phyloP scores from a whole-genome alignment of 1,284 basidiomycete genomes.

The Pholiota adiposa region DNA sequence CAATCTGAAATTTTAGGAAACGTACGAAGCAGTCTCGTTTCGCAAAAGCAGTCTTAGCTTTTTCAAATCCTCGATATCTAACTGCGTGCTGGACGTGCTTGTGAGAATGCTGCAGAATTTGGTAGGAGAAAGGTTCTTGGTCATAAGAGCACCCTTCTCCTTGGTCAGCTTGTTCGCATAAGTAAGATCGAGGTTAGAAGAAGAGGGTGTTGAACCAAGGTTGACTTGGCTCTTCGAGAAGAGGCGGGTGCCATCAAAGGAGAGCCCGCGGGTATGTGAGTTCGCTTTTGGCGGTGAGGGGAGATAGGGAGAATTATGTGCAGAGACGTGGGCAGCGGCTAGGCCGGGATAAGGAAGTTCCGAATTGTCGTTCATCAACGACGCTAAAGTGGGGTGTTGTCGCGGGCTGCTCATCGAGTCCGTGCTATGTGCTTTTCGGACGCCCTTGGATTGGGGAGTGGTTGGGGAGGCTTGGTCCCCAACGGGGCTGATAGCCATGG shows the following conservation, averaged over 20 bases:
- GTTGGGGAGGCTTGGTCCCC: constrained; percentile 36
- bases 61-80: constrained; percentile 79
- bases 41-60: constrained; percentile 80
- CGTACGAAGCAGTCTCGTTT: constrained; percentile 83
- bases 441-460: constrained; percentile 38
- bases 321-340: constrained; percentile 39
- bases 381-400: constrained; percentile 32
- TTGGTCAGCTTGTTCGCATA: constrained; percentile 41
- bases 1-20: constrained; percentile 22
- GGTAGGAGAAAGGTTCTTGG: constrained; percentile 62
- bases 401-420: constrained; percentile 66
- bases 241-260: constrained; percentile 52
- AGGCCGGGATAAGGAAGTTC: constrained; percentile 43
- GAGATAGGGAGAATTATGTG: constrained; percentile 44
- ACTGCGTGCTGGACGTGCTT: constrained; percentile 64
- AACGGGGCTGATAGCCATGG: constrained; percentile 53
- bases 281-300: constrained; percentile 49
- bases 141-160: constrained; percentile 33
- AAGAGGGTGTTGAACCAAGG: constrained; percentile 36
- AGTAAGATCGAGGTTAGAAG: constrained; percentile 45
- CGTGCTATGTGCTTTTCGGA: constrained; percentile 72
- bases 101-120: constrained; percentile 68
- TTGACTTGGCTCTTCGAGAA: constrained; percentile 54
- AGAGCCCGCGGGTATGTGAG: constrained; percentile 55
- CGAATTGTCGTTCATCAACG: constrained; percentile 36